Conservation (phyloP, 2,329 filamentous ascomycete genomes). For the Bipolaris bicolor region DNA sequence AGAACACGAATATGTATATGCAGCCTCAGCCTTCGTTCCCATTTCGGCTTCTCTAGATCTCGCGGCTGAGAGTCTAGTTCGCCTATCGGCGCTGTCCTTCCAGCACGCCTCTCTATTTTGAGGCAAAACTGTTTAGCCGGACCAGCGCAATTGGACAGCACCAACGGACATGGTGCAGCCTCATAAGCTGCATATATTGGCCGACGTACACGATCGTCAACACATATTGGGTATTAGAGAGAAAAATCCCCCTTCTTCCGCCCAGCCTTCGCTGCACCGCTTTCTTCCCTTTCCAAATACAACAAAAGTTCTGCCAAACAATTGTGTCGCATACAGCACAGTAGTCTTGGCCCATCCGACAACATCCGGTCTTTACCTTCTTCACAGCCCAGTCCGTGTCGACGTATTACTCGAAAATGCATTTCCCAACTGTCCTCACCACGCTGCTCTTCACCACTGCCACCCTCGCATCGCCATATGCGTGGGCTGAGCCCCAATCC, state of each 20-base stretch:
- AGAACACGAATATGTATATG: background rate
- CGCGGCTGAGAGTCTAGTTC: background rate
- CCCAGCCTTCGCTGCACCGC: background rate
- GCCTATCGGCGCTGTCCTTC: background rate
- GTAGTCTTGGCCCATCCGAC: constrained; percentile 3
- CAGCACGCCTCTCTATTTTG: background rate
- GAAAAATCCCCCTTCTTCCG: background rate
- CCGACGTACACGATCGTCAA: background rate
- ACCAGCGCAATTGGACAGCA: background rate
- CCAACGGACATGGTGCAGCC: constrained; percentile 2
- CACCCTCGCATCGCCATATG: constrained; percentile 25
- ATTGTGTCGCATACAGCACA: background rate
- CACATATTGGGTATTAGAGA: background rate
- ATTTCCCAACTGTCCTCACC: constrained; percentile 18
- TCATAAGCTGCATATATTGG: constrained; percentile 4
- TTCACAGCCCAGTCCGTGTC: background rate
- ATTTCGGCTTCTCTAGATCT: background rate
- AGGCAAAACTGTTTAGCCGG: background rate
- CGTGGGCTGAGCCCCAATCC: constrained; percentile 22
- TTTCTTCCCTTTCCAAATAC: background rate
- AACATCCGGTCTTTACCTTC: background rate
- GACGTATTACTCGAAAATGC: constrained; percentile 22
- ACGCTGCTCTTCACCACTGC: constrained; percentile 23
- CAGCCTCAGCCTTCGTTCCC: background rate
- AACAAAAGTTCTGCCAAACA: background rate